phyloP scores from a whole-genome alignment of 1,284 basidiomycete species.

The Rhizoctonia solani region DNA sequence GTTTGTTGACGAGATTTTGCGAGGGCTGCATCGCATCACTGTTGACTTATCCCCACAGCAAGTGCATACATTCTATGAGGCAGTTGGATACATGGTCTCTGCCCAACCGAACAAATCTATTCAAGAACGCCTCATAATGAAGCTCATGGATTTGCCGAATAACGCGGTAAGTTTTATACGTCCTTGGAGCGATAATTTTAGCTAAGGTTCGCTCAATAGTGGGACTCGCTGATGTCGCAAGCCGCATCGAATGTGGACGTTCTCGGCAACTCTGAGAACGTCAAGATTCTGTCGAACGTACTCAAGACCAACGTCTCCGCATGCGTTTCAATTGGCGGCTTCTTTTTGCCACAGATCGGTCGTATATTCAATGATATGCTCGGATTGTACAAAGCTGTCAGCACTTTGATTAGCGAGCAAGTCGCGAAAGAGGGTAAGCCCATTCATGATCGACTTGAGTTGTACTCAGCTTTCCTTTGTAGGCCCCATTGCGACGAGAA shows the following conservation, averaged over 20 bases:
- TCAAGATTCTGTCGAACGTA: conserved; percentile 96
- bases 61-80: conserved; percentile 97
- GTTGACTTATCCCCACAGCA: conserved; percentile 95
- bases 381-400: conserved; percentile 96
- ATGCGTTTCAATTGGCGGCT: conserved; percentile 94
- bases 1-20: conserved; percentile 97
- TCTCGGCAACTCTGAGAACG: conserved; percentile 87
- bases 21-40: conserved; percentile 91
- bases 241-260: conserved; percentile 94
- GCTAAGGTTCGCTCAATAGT: conserved; percentile 55
- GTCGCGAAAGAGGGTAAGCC: conserved; percentile 80
- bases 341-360: conserved; percentile 96
- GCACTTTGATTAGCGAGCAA: conserved; percentile 95
- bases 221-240: conserved; percentile 97
- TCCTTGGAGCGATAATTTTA: background rate
- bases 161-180: conserved; percentile 70
- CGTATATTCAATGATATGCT: conserved; percentile 99
- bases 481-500: conserved; percentile 95
- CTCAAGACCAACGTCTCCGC: conserved; percentile 99
- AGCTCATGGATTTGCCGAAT: conserved; percentile 97
- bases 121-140: conserved; percentile 93
- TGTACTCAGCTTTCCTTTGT: conserved; percentile 4
- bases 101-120: conserved; percentile 97
- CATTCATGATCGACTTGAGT: background rate
- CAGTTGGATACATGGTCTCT: conserved; percentile 99